Percentiles rank a stretch among this genome's conserved stretches.
phyloP scores from a whole-genome alignment of 768 basidiomycete genomes.

The Termitomyces sp. region DNA sequence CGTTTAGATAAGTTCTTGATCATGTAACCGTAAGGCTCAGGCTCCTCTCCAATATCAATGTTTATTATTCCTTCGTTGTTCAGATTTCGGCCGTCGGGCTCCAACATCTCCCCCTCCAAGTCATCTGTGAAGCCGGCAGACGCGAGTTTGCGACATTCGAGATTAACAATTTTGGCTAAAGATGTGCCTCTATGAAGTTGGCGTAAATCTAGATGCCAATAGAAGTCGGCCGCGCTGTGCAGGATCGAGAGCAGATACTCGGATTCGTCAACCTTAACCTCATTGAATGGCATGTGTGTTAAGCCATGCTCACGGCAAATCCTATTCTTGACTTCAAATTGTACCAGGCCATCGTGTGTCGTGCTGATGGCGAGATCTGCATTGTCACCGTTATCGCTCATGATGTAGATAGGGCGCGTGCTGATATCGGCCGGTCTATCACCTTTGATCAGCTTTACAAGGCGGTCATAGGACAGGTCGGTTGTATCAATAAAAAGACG shows the following conservation, averaged over 20 bases:
- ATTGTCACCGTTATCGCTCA: not conserved
- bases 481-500: not conserved
- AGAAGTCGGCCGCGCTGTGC: not conserved
- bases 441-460: not conserved
- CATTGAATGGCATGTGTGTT: not conserved
- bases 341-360: not conserved
- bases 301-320: not conserved
- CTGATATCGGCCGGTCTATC: not conserved
- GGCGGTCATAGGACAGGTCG: not conserved
- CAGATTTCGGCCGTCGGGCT: not conserved
- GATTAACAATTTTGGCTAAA: too few species aligned
- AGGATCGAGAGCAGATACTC: not conserved
- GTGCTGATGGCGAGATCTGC: not conserved
- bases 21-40: not conserved
- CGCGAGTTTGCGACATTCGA: not conserved
- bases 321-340: not conserved
- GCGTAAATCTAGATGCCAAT: not conserved
- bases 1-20: not conserved
- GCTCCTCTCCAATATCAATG: not conserved
- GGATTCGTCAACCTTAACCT: not conserved
- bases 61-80: not conserved
- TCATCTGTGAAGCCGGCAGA: not conserved
- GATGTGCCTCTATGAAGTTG: too few species aligned
- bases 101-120: not conserved
- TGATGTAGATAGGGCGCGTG: not conserved